phyloP scores from a whole-genome alignment of 1,139 yeast genomes.

The Nakaseomyces sp. region DNA sequence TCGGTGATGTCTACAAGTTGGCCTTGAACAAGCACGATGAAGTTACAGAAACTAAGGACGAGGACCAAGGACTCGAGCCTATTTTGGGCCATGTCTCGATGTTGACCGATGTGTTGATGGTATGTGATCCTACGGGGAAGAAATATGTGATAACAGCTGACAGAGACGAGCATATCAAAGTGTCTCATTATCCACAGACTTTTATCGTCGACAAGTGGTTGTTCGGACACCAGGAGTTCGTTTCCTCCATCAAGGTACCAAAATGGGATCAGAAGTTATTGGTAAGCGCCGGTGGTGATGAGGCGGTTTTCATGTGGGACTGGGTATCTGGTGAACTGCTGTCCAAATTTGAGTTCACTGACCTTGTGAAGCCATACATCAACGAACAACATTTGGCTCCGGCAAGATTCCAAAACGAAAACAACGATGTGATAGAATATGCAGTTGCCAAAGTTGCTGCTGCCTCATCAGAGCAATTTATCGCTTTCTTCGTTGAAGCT shows the following conservation, averaged over 20 bases:
- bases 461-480: constrained; percentile 25
- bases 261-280: constrained; percentile 41
- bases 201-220: constrained; percentile 73
- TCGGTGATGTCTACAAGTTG: constrained; percentile 82
- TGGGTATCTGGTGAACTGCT: constrained; percentile 51
- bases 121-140: constrained; percentile 34
- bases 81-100: constrained; percentile 93
- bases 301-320: constrained; percentile 65
- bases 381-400: constrained; percentile 59
- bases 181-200: constrained; percentile 75
- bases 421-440: constrained; percentile 42
- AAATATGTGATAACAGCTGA: constrained; percentile 70
- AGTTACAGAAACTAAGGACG: constrained; percentile 10
- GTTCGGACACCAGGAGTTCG: constrained; percentile 81
- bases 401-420: constrained; percentile 51
- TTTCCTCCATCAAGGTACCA: constrained; percentile 54
- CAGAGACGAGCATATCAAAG: constrained; percentile 90
- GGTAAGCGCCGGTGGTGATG: constrained; percentile 89
- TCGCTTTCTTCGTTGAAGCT: constrained; percentile 47
- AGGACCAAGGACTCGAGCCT: constrained; percentile 40
- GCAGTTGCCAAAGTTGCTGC: constrained; percentile 44
- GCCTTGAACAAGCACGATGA: constrained; percentile 28
- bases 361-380: constrained; percentile 41
- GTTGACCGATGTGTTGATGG: constrained; percentile 65
- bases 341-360: constrained; percentile 43